Percentiles rank a stretch among this genome's conserved stretches.
Evolutionary conservation across 306 rosid species (phyloP).

Genomic region (Cicer bijugum): DNA sequence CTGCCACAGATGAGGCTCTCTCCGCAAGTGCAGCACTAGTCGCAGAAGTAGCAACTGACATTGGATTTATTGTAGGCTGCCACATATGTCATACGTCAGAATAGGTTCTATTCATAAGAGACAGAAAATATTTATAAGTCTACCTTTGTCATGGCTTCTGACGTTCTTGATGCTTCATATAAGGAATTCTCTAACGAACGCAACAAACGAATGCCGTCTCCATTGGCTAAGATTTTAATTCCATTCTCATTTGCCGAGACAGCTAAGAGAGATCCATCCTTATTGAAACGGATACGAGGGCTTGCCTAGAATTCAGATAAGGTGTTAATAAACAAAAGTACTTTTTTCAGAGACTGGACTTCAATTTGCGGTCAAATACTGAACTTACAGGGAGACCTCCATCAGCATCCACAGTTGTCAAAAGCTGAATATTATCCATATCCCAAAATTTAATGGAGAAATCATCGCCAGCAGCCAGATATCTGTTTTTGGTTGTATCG

Average conservation of each 20-base stretch:
- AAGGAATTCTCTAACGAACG: slow-evolving; percentile 73
- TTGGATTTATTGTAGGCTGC: slow-evolving; percentile 82
- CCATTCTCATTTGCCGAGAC: slow-evolving; percentile 94
- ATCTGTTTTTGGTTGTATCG: slow-evolving; percentile 87
- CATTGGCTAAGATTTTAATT: slow-evolving; percentile 82
- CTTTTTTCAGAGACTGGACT: slow-evolving; percentile 17
- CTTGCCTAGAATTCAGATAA: slow-evolving; percentile 68
- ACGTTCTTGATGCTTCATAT: slow-evolving; percentile 75
- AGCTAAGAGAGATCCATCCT: slow-evolving; percentile 91
- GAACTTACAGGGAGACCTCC: slow-evolving; percentile 92
- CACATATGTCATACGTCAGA: slow-evolving; percentile 40
- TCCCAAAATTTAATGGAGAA: slow-evolving; percentile 97
- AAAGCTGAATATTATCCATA: slow-evolving; percentile 90
- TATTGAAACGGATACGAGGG: slow-evolving; percentile 96
- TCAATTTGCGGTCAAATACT: slow-evolving; percentile 34
- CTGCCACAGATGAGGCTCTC: slow-evolving; percentile 69
- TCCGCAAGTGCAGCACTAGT: slow-evolving; percentile 74
- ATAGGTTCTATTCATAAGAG: slow-evolving; percentile 10
- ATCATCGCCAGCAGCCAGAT: slow-evolving; percentile 96
- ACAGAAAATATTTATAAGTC: slow-evolving; percentile 26
- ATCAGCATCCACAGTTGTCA: slow-evolving; percentile 88
- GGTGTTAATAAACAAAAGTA: slow-evolving; percentile 40
- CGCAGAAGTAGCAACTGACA: slow-evolving; percentile 76
- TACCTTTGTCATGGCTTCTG: slow-evolving; percentile 89
- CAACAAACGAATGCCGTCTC: slow-evolving; percentile 68